phyloP scores from a whole-genome alignment of 768 basidiomycete species.

The Podaxis sp. region DNA sequence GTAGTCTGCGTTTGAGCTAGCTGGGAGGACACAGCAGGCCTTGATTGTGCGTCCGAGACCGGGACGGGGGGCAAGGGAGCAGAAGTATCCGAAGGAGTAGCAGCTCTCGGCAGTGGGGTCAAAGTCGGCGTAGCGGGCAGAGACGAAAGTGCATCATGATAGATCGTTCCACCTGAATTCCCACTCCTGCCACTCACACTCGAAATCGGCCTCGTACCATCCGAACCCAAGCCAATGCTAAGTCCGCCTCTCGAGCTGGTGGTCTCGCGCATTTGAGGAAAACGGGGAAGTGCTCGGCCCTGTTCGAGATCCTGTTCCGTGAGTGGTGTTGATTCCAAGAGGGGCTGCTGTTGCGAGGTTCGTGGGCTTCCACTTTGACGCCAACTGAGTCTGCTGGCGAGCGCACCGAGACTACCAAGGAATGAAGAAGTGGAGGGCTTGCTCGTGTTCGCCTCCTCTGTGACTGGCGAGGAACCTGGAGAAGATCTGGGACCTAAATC shows the following conservation, averaged over 20 bases:
- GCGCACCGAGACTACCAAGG: conserved; percentile 40
- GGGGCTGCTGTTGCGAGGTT: conserved; percentile 22
- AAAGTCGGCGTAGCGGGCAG: conserved; percentile 39
- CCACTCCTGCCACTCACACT: conserved; percentile 53
- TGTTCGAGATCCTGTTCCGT: conserved; percentile 48
- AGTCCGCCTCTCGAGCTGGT: conserved; percentile 19
- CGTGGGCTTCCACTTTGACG: conserved; percentile 37
- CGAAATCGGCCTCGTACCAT: conserved; percentile 55
- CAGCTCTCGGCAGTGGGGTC: conserved; percentile 43
- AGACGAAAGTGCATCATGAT: conserved; percentile 61
- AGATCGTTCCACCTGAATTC: conserved; percentile 54
- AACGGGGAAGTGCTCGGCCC: conserved; percentile 35
- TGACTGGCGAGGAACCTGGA: conserved; percentile 14
- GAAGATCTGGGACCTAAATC: conserved; percentile 30
- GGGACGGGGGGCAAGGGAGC: conserved; percentile 3
- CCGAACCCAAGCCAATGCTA: conserved; percentile 33
- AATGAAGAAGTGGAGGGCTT: conserved; percentile 15
- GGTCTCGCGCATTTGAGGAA: conserved; percentile 22
- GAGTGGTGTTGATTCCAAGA: conserved; percentile 23
- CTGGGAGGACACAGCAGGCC: conserved; percentile 25
- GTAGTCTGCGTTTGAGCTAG: conserved; percentile 16
- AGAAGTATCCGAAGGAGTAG: conserved; percentile 38
- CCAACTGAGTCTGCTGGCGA: conserved; percentile 58
- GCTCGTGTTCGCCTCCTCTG: background rate
- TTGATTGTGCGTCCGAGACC: conserved; percentile 6